These are phyloP conservation scores for Talaromyces verruculosus DNA, from an alignment of 2,329 filamentous ascomycete species.

Conservation along the genomic window DNA sequence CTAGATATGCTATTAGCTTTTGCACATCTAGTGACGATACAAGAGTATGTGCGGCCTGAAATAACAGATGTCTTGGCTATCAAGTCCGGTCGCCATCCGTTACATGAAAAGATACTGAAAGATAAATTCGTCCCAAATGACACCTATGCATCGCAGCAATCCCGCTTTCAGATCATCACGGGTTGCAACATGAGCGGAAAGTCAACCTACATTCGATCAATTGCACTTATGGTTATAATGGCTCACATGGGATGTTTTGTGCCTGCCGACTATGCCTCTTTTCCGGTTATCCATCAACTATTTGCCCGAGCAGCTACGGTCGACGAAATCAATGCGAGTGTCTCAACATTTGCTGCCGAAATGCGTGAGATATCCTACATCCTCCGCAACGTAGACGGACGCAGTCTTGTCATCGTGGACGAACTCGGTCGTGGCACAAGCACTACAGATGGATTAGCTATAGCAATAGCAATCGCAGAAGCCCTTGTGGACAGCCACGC, in stretches of 20 bases:
- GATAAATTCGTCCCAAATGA: conserved; percentile 82
- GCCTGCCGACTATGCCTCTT: conserved; percentile 77
- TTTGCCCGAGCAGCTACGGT: conserved; percentile 87
- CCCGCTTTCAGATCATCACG: conserved; percentile 88
- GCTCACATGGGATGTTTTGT: conserved; percentile 90
- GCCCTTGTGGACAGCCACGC: conserved; percentile 76
- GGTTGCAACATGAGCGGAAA: conserved; percentile 99
- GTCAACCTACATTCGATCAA: conserved; percentile 85
- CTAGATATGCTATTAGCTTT: conserved; percentile 84
- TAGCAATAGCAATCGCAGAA: conserved; percentile 87
- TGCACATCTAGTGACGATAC: conserved; percentile 67
- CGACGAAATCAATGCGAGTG: conserved; percentile 83
- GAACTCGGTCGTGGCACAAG: conserved; percentile 91
- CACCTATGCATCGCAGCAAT: conserved; percentile 76
- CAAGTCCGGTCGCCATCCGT: conserved; percentile 73
- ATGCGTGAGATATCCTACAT: conserved; percentile 98
- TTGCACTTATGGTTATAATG: conserved; percentile 87
- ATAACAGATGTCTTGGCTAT: conserved; percentile 69
- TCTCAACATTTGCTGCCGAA: conserved; percentile 90
- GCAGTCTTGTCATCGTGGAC: conserved; percentile 81
- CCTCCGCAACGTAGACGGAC: conserved; percentile 72
- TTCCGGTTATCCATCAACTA: conserved; percentile 76
- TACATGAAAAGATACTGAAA: conserved; percentile 69
- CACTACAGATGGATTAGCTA: conserved; percentile 81
- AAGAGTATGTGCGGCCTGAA: conserved; percentile 68